Conservation (phyloP, 2,329 filamentous ascomycete genomes). For the Raffaelea albimanens region DNA sequence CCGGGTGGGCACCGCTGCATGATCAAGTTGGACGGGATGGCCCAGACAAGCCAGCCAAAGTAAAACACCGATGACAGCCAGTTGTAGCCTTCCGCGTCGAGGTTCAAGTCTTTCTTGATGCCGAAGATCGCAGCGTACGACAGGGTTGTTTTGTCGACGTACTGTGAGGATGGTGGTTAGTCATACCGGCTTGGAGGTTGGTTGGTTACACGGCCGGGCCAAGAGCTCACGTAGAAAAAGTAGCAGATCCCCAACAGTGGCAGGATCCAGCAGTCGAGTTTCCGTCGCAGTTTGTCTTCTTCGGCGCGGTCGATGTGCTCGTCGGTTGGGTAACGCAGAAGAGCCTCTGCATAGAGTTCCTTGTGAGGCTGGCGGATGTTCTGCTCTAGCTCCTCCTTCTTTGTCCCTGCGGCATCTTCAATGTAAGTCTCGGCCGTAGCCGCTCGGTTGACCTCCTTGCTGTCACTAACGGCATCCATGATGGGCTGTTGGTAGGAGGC, state of each 20-base stretch:
- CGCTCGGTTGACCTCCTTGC: too few relatives aligned
- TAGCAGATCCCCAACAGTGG: slow-evolving; percentile 29
- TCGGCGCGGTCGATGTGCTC: slow-evolving; percentile 24
- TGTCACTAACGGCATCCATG: too few relatives aligned
- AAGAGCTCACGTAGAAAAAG: slow-evolving; percentile 27
- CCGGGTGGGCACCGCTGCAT: slow-evolving; percentile 23
- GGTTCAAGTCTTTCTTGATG: slow-evolving; percentile 45
- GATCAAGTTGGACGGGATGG: slow-evolving; percentile 20
- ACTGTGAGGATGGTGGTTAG: slow-evolving; percentile 3
- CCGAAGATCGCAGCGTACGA: slow-evolving; percentile 58
- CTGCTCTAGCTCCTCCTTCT: too few relatives aligned
- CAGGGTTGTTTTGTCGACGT: slow-evolving; percentile 39
- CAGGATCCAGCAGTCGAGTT: slow-evolving; percentile 27
- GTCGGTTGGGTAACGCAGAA: slow-evolving; percentile 26
- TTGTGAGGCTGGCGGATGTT: slow-evolving; percentile 16
- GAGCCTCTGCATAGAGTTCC: slow-evolving; percentile 24
- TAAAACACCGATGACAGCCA: slow-evolving; percentile 46
- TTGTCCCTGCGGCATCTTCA: too few relatives aligned
- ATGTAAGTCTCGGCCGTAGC: too few relatives aligned
- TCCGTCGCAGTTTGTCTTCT: slow-evolving; percentile 24
- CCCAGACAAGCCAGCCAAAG: slow-evolving; percentile 30
- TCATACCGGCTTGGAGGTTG: too few relatives aligned
- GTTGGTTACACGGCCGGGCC: neutral
- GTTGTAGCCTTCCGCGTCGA: slow-evolving; percentile 49
- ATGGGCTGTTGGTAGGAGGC: too few relatives aligned